Evolutionary conservation across 768 basidiomycete species (phyloP), one percentile per base, ranked within the genome.

Genomic region (Dacryopinax primogenitus): DNA sequence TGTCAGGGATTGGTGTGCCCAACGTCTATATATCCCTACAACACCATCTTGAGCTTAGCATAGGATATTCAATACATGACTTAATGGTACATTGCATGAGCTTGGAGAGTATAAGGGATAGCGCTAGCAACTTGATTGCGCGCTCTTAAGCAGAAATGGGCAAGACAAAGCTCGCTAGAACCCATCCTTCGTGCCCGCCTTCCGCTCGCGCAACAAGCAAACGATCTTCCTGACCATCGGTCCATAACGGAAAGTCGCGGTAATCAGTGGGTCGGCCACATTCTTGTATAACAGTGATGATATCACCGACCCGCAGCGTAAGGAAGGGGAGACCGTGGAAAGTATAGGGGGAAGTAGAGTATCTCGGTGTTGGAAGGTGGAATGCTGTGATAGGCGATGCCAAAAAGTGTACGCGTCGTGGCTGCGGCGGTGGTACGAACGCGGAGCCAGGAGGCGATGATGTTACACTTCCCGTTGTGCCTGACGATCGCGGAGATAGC

Each of bases 321-420:
- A 90, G 89, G 79, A 92, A 91, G 15, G 88, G 88, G 71, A 86
- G 83, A 51, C 81, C 82, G 68, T 84, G 85, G 70, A 90, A 91
- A 23, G 51, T 58, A 32, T 58, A 58, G 15, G 51, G 51, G 26
- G 4, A 23, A 28, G 51, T 3, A 18, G 51, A 58, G 32, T 58
- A 58, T 32, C 51, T 11, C 13, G 51, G 51, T 9, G 51, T 58
- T 6, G 51, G 51, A 23, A 58, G 21, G 51, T 58, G 51, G 30
- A 58, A 58, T 13, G 51, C 51, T 13, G 51, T 58, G 26, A 58
- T 58, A 18, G 51, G 51, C 21, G 51, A 58, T 32, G 51, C 51
- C 9, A 58, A 30, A 18, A 58, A 58, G 32, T 58, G 51, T 9
- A 58, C 51, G 15, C 51, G 3, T 30, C 51, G 12, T 3, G 51